Percentiles rank a stretch among this genome's conserved stretches.
phyloP scores from a whole-genome alignment of 2,329 filamentous ascomycete genomes.

The Venturiaceae sp. region DNA sequence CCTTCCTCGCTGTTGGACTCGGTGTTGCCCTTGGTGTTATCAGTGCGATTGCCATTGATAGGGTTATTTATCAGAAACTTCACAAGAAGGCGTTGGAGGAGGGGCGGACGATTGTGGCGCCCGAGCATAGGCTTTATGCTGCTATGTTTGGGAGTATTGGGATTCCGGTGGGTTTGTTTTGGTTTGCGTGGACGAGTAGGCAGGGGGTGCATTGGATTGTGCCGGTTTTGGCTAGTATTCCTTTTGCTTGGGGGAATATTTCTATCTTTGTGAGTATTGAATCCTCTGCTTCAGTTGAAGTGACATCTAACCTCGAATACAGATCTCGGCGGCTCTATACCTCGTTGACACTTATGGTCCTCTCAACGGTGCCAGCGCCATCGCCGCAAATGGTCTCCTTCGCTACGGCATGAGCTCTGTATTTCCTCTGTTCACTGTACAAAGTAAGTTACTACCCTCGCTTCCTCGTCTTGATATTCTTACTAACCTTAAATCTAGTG shows the following conservation, averaged over 20 bases:
- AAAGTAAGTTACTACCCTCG: constrained; percentile 35
- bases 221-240: constrained; percentile 22
- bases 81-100: constrained; percentile 17
- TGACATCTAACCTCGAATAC: not conserved
- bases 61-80: constrained; percentile 23
- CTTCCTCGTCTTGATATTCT: not conserved
- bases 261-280: constrained; percentile 20
- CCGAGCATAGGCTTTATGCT: constrained; percentile 24
- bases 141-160: constrained; percentile 25
- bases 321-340: constrained; percentile 30
- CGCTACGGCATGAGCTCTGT: constrained; percentile 46
- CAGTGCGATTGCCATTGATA: constrained; percentile 25
- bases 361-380: constrained; percentile 45
- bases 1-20: constrained; percentile 23
- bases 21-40: constrained; percentile 19
- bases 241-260: constrained; percentile 18
- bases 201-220: constrained; percentile 27
- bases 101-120: constrained; percentile 16
- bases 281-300: not conserved
- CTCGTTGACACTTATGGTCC: constrained; percentile 47
- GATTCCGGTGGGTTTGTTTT: constrained; percentile 24
- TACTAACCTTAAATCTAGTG: constrained; percentile 13
- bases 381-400: constrained; percentile 49
- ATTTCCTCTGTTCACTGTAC: constrained; percentile 53
- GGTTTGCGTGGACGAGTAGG: constrained; percentile 29